A percentile compares a stretch with the other conserved stretches of the same genome.
These are phyloP conservation scores for Teunomyces aglyptinius DNA, from an alignment of 805 yeast genomes.

Conservation along the genomic window DNA sequence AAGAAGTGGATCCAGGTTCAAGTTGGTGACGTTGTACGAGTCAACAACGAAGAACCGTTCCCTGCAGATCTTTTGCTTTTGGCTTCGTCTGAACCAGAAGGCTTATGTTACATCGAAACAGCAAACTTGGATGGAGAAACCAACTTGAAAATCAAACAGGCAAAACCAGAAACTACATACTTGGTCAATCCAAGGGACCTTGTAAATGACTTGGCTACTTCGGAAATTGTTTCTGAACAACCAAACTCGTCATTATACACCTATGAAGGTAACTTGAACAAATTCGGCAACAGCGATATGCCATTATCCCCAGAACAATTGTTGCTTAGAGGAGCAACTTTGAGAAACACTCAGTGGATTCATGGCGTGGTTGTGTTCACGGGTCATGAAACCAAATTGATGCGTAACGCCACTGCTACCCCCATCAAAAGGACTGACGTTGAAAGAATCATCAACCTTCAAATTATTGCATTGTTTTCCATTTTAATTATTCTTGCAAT, in stretches of 20 bases:
- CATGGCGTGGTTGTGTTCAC: constrained; percentile 93
- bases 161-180: constrained; percentile 72
- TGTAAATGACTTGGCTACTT: constrained; percentile 28
- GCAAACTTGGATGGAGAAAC: constrained; percentile 98
- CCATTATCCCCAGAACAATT: constrained; percentile 89
- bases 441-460: constrained; percentile 90
- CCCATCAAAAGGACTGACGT: constrained; percentile 97
- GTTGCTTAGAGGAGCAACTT: constrained; percentile 90
- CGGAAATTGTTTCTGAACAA: constrained; percentile 71
- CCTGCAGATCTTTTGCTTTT: constrained; percentile 90
- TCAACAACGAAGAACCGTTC: constrained; percentile 81
- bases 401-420: constrained; percentile 98
- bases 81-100: constrained; percentile 97
- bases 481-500: constrained; percentile 73
- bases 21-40: constrained; percentile 89
- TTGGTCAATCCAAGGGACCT: constrained; percentile 63
- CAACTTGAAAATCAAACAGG: constrained; percentile 90
- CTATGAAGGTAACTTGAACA: constrained; percentile 79
- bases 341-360: constrained; percentile 93
- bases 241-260: constrained; percentile 95
- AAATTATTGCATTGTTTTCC: constrained; percentile 82
- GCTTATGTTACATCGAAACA: constrained; percentile 94
- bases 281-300: constrained; percentile 50
- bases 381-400: constrained; percentile 96
- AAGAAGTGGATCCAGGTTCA: constrained; percentile 82